Conservation (phyloP, 768 basidiomycete species). For the Dictyophora rubrovolvata region DNA sequence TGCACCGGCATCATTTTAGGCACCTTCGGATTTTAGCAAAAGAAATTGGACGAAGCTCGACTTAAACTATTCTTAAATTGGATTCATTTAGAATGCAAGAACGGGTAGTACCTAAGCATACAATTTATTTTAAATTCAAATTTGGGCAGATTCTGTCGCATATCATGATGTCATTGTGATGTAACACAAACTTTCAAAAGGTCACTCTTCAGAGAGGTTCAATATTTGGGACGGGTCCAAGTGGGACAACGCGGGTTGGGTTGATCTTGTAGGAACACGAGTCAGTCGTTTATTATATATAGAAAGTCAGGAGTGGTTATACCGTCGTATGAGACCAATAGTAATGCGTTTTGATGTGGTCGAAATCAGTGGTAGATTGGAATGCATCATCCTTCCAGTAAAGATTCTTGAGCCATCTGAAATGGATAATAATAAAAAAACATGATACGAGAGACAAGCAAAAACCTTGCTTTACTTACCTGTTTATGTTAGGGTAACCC, state of each 20-base stretch:
- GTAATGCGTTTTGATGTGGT: constrained; percentile 75
- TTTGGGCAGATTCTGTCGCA: too few relatives aligned
- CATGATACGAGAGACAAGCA: not conserved
- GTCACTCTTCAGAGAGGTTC: constrained; percentile 28
- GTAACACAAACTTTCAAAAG: too few relatives aligned
- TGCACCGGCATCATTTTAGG: too few relatives aligned
- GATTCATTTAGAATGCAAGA: too few relatives aligned
- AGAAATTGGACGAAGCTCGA: too few relatives aligned
- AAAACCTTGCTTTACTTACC: constrained; percentile 25
- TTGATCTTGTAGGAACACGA: constrained; percentile 46
- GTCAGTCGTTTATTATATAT: too few relatives aligned
- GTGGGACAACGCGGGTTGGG: constrained; percentile 63
- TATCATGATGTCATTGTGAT: too few relatives aligned
- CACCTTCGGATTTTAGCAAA: too few relatives aligned
- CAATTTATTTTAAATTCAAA: too few relatives aligned
- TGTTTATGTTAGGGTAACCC: constrained; percentile 78
- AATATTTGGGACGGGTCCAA: constrained; percentile 64
- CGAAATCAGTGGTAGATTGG: constrained; percentile 77
- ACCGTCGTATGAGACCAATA: constrained; percentile 53
- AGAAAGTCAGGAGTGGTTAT: too few relatives aligned
- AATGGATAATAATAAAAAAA: constrained; percentile 8
- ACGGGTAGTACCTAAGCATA: too few relatives aligned
- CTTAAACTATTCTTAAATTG: too few relatives aligned
- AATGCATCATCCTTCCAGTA: constrained; percentile 92
- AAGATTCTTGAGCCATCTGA: constrained; percentile 77